These are phyloP conservation scores for Sextonia rubra DNA, from an alignment of 164 flowering plant species.

Conservation along the genomic window DNA sequence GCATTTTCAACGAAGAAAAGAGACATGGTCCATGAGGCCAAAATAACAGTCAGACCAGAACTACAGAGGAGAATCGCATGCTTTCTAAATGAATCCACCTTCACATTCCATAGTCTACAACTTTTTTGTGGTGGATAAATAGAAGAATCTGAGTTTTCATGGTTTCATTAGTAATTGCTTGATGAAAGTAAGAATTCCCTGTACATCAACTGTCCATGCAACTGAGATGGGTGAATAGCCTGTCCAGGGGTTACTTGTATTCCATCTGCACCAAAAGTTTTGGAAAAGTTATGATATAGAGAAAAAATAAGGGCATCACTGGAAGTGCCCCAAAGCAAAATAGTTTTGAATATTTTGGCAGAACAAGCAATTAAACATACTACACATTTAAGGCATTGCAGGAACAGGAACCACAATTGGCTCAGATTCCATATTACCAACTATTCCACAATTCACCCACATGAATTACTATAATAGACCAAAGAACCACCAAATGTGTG, in stretches of 20 bases:
- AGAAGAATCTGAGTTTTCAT: constrained; percentile 11
- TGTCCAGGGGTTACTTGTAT: constrained; percentile 78
- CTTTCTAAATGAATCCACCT: constrained; percentile 4
- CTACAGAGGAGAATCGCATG: too few species aligned
- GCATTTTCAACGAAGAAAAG: too few species aligned
- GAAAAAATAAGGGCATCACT: background rate
- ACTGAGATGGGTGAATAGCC: constrained; percentile 76
- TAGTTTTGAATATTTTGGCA: background rate
- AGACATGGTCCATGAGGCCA: too few species aligned
- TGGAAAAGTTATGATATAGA: background rate
- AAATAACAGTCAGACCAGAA: too few species aligned
- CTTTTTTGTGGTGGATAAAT: background rate
- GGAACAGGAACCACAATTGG: background rate
- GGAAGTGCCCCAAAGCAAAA: background rate
- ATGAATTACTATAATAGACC: too few species aligned
- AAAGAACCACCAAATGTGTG: too few species aligned
- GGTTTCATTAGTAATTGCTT: constrained; percentile 61
- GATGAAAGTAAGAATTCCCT: constrained; percentile 44
- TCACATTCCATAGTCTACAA: background rate
- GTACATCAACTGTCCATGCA: constrained; percentile 88
- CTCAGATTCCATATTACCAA: background rate
- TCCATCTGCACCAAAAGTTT: constrained; percentile 59
- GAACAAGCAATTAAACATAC: background rate
- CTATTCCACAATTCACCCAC: background rate
- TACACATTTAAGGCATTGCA: background rate